These are phyloP conservation scores for Candida sp. DNA, from an alignment of 1,139 yeast genomes.

Conservation along the genomic window DNA sequence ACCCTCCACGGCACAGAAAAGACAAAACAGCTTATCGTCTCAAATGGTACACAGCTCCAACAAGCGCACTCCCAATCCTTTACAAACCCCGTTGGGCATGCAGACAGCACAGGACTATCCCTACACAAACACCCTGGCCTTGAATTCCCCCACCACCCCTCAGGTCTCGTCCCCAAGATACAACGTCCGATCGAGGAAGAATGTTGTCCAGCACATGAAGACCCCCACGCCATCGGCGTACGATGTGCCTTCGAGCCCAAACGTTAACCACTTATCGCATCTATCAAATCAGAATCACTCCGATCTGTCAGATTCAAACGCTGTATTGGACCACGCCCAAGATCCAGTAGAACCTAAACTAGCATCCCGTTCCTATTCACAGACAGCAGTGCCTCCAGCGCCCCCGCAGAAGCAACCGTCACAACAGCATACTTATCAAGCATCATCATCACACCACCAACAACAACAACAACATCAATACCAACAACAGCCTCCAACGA, in stretches of 20 bases:
- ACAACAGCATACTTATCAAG: conserved; percentile 2
- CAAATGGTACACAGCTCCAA: conserved; percentile 36
- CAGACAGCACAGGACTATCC: conserved; percentile 14
- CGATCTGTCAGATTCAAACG: conserved; percentile 47
- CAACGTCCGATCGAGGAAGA: conserved; percentile 11
- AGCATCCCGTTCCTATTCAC: conserved; percentile 3
- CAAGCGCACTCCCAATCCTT: conserved; percentile 36
- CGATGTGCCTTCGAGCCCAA: conserved; percentile 49
- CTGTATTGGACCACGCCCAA: conserved; percentile 14
- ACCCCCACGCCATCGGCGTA: conserved; percentile 50
- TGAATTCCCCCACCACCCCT: conserved; percentile 11
- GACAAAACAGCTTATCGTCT: conserved; percentile 45
- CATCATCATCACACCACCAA: conserved; percentile 5
- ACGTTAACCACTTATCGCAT: conserved; percentile 30
- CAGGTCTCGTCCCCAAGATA: conserved; percentile 10
- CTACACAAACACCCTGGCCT: conserved; percentile 5
- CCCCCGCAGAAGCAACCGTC: conserved; percentile 4
- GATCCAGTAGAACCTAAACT: conserved; percentile 7
- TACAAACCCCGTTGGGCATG: conserved; percentile 14
- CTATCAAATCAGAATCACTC: conserved; percentile 36
- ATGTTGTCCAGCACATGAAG: conserved; percentile 20
- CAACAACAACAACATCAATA: conserved; percentile 11
- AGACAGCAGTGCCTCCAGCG: conserved; percentile 1
- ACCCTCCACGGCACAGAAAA: conserved; percentile 32
- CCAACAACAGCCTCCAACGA: conserved; percentile 11